Percentiles rank a stretch among this genome's conserved stretches.
phyloP scores from a whole-genome alignment of 768 basidiomycete species.

The Mycena alexandri region DNA sequence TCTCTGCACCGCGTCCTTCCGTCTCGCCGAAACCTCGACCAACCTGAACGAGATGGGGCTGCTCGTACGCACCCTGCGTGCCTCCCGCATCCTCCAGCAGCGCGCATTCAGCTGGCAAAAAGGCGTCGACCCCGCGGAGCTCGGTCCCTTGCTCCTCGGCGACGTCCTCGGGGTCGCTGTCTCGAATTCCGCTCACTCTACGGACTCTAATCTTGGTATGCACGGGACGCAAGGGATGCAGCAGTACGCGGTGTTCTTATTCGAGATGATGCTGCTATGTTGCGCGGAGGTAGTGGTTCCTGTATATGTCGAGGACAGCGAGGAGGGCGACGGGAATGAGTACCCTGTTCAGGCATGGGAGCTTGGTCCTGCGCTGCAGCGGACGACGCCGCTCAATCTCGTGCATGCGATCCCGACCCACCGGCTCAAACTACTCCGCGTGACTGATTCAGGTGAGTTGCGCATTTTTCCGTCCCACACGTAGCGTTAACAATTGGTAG shows the following conservation, averaged over 20 bases:
- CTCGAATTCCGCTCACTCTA: slow-evolving; percentile 7
- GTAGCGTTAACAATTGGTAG: slow-evolving; percentile 28
- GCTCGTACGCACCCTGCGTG: slow-evolving; percentile 52
- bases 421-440: slow-evolving; percentile 43
- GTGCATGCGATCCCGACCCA: slow-evolving; percentile 48
- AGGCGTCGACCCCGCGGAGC: slow-evolving; percentile 43
- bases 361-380: slow-evolving; percentile 51
- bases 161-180: slow-evolving; percentile 47
- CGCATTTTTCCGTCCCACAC: not conserved
- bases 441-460: slow-evolving; percentile 47
- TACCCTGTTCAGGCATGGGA: slow-evolving; percentile 56
- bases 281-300: slow-evolving; percentile 42
- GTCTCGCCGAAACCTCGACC: slow-evolving; percentile 47
- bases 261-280: slow-evolving; percentile 51
- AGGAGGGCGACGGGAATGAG: slow-evolving; percentile 27
- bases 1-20: slow-evolving; percentile 49
- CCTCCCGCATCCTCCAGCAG: slow-evolving; percentile 42
- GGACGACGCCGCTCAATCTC: slow-evolving; percentile 44
- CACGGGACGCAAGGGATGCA: not conserved
- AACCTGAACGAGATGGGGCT: slow-evolving; percentile 54
- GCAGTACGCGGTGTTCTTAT: slow-evolving; percentile 50
- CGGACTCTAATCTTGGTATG: slow-evolving; percentile 11
- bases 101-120: slow-evolving; percentile 46
- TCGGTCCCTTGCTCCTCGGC: slow-evolving; percentile 51
- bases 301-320: slow-evolving; percentile 20